phyloP scores from a whole-genome alignment of 176 grass and related monocot species.

The Aegilops umbellulata region DNA sequence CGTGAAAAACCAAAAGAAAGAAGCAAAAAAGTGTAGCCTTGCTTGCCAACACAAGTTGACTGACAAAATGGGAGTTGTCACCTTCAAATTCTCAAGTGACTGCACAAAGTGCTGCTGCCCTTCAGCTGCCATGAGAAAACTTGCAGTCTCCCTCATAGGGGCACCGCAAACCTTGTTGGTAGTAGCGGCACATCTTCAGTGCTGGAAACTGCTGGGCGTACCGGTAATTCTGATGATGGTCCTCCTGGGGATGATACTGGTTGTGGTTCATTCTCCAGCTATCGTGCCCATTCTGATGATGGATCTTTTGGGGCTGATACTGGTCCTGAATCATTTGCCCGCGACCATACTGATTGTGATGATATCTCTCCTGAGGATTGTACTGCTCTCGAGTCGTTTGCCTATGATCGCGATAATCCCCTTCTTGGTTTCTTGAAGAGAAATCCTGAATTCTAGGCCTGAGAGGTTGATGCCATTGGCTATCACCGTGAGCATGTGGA shows the following conservation, averaged over 20 bases:
- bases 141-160: conserved; percentile 29
- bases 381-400: neutral
- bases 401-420: conserved; percentile 4
- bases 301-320: conserved; percentile 10
- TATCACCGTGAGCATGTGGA: neutral
- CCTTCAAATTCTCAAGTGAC: neutral
- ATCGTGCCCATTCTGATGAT: neutral
- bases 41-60: conserved; percentile 6
- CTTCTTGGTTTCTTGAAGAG: neutral
- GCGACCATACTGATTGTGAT: neutral
- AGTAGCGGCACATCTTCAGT: conserved; percentile 5
- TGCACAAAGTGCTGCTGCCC: neutral
- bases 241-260: conserved; percentile 3
- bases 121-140: conserved; percentile 33
- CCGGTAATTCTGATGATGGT: neutral
- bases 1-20: neutral
- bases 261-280: too few species aligned
- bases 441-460: conserved; percentile 18
- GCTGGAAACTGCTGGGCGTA: neutral
- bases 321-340: neutral
- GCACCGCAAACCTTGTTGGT: conserved; percentile 29
- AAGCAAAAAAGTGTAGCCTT: neutral
- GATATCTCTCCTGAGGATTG: neutral
- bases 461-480: conserved; percentile 5
- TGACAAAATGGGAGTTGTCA: neutral